Evolutionary conservation across 176 grass and related monocot species (phyloP), one percentile per base, ranked within the genome.

Genomic region (Tillandsia leiboldiana): DNA sequence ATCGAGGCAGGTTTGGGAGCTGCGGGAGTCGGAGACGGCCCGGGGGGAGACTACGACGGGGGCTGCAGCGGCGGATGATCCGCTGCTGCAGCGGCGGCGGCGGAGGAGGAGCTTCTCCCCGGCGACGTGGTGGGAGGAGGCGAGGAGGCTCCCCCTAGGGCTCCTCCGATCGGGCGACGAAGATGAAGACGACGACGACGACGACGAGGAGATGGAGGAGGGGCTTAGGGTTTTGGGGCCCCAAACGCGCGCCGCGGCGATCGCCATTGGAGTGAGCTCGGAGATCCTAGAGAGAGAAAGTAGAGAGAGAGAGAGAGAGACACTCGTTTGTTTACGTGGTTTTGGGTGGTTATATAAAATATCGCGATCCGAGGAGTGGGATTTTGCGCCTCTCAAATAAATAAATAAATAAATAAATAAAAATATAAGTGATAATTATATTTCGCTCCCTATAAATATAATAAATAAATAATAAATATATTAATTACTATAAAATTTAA

Each of bases 1-100:
- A 86, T 93, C 90, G 48, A 99, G 87, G 71, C 95, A 99, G 15
- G 94, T 99, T 83, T 99, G 89, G 3, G 94, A 87, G 82, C 80
- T 87, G 10, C 57, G 69, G 0, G 94, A 93, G 62, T 99, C 94
- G 0, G 94, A 99, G 48, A 99, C 94, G 47, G 77, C 89, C 58
- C 69, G 63, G 14, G 89, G 82, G 51, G 89, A 85, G 73, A 99
- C 88, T 9, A 93, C 8, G 63, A 85, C 50, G 66, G 67, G 67
- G 11, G 76, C 14, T 49, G 66, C 33, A 11, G 8, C 56, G n/a
- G 17, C 24, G 11, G 13, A 10, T 1, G 20, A 42, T 11, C 33
- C 42, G 12, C 50, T 63, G 58, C 73, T n/a, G 69, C 51, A 73
- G 82, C 49, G 28, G 33, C 33, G 33, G 33, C 33, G 33, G 33